Base-by-base conservation (phyloP, 768 basidiomycete genomes). In the Astraeus odoratus region DNA sequence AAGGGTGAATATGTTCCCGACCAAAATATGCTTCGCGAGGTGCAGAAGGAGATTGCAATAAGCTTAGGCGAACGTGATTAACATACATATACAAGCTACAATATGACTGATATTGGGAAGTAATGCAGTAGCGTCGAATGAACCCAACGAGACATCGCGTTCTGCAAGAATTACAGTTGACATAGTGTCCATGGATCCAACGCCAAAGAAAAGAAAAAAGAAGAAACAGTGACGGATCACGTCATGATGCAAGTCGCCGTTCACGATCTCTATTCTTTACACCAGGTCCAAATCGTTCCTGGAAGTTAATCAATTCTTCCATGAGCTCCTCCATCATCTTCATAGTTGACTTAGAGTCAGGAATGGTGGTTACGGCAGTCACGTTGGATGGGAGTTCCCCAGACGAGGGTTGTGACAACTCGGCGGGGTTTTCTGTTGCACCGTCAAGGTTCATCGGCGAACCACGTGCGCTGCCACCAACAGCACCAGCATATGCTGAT, bases 311-410 rank as follows among this genome's bases (percentile, higher is more conserved):
- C 20, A 94, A 67, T 61, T 94, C 91, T 57, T 87, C 78, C 82
- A 92, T 92, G 8, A 95, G 69, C 55, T 86, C 88, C 59, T 92
- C 91, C 84, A 95, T 88, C 69, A 86, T 73, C 65, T 78, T 82
- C 78, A 87, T 85, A 31, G 84, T 84, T 57, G 60, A 59, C 38
- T 49, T 36, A 23, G 35, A 34, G 27, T 49, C 57, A 13, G 44
- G 37, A 25, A 47, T 33, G n/a, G 12, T 10, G 0, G 16, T 15
- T n/a, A 30, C 35, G 3, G 40, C 40, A 38, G 52, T 51, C 25
- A 15, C 47, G 23, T n/a, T 22, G 9, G 40, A 23, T 40, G 31
- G 34, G 30, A 43, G 37, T 39, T 50, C 57, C 38, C 46, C 40
- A 27, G 30, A 22, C 24, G 25, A 23, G 12, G 15, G 54, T 26